phyloP scores from a whole-genome alignment of 2,329 filamentous ascomycete species.

The Hawksworthiomyces lignivorus region DNA sequence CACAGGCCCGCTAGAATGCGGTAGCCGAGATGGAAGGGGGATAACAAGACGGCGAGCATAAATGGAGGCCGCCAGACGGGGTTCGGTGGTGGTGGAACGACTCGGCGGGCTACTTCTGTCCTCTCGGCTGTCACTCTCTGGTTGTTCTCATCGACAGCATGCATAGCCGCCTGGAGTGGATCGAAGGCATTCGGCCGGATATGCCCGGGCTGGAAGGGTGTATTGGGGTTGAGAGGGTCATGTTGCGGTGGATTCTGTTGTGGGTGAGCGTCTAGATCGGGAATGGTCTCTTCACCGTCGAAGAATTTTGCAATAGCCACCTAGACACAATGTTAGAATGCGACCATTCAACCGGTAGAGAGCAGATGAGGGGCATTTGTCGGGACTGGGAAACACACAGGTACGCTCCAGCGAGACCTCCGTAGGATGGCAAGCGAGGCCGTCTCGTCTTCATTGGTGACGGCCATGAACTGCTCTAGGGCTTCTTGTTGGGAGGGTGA shows the following conservation, averaged over 20 bases:
- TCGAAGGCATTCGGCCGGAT: constrained; percentile 9
- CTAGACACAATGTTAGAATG: constrained; percentile 34
- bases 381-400: constrained; percentile 42
- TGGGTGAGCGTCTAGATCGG: constrained; percentile 56
- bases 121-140: constrained; percentile 17
- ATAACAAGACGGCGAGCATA: constrained; percentile 68
- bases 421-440: constrained; percentile 73
- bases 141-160: neutral
- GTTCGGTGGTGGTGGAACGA: constrained; percentile 69
- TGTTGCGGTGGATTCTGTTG: constrained; percentile 42
- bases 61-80: constrained; percentile 61
- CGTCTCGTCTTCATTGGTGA: constrained; percentile 74
- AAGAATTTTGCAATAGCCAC: constrained; percentile 98
- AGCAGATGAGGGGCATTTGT: too few species aligned
- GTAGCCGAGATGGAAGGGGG: constrained; percentile 75
- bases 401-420: constrained; percentile 92
- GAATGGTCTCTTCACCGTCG: constrained; percentile 60
- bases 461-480: constrained; percentile 78
- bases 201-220: constrained; percentile 19
- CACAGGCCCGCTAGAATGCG: constrained; percentile 61
- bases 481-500: constrained; percentile 72
- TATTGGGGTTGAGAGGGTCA: constrained; percentile 47
- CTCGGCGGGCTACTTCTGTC: constrained; percentile 68
- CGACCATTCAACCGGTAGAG: neutral
- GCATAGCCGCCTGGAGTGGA: neutral